Base-by-base conservation (phyloP, 495 filamentous ascomycete species). In the Parathielavia hyrcaniae region DNA sequence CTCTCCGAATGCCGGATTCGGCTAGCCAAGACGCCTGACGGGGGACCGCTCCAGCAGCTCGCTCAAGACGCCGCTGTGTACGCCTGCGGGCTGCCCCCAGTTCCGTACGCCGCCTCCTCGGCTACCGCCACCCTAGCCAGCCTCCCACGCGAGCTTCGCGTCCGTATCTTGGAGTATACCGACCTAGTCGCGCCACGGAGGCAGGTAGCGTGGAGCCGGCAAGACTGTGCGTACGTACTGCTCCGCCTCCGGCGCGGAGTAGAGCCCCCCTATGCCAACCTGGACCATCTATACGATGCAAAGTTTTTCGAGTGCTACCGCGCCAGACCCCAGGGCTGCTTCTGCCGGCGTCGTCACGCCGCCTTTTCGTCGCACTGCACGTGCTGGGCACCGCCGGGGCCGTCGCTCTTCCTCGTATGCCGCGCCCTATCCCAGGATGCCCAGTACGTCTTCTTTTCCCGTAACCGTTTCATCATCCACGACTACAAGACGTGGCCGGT, bases 381-480 rank as follows among this genome's bases (percentile, higher is more conserved):
- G 19, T 51, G 34, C 49, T 51, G 49, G 49, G 35, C 35, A 20
- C 49, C 49, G 32, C 49, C 49, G 11, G 34, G 34, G 34, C 49
- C 49, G 8, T 4, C 48, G 30, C 53, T 55, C 43, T 55, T 55
- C 35, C 59, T 61, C 40, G 35, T 53, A 12, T 61, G 47, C 53
- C 53, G 54, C 22, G 12, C 43, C 34, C 35, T 61, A 4, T 49
- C 12, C 43, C 26, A 44, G 19, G 59, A 57, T 16, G 59, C 59
- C 49, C 53, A 53, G 54, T 49, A 35, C n/a, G n/a, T n/a, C n/a
- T n/a, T n/a, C n/a, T n/a, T n/a, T n/a, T n/a, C n/a, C n/a, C n/a
- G n/a, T n/a, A 61, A 61, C 54, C 59, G 59, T 4, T 57, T 61
- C 43, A 40, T 61, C 34, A 35, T 61, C 38, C 43, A 49, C 41